Base-by-base conservation (phyloP, 148 eudicot species). In the Amaranthus hypochondriacus region DNA sequence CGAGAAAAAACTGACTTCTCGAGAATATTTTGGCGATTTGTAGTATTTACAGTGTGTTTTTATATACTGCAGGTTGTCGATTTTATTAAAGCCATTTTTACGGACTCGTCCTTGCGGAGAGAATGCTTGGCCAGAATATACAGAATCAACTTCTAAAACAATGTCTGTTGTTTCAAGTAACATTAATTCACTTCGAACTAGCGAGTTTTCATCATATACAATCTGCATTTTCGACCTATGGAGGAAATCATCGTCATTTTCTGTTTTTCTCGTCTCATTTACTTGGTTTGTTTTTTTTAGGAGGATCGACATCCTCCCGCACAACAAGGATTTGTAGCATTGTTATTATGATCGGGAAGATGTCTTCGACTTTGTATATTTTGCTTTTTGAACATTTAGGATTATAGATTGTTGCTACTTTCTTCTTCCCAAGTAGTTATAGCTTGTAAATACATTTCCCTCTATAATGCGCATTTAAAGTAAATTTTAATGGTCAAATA, bases 71-170 rank as follows among this genome's bases (percentile, higher is more conserved):
- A 95, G 98, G 89, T 95, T 76, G 86, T 87, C 74, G 97, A 95
- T 83, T 95, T 95, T 73, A 85, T 95, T 80, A 85, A 86, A 84
- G 98, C 98, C 73, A 86, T 95, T 71, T 95, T 95, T 75, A 83
- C 98, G 7, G 98, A 95, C 83, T 92, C 97, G 42, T 89, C 93
- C 8, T 75, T 92, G 83, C 87, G 98, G 73, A 95, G 68, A 87
- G 98, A 95, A 49, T 95, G 97, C 86, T 70, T 95, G 65, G 70
- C 86, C 67, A 90, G 97, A 84, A 92, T 95, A 77, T 85, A 87
- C 80, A 89, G 84, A 74, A 76, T 86, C 66, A 75, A 76, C 68
- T 86, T 85, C 71, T 86, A 77, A 43, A 66, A 48, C 54, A 42
- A 21, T 4, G 4, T 18, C 55, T 49, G 0, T 56, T 47, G 52